These are phyloP conservation scores for Ailanthus altissimus DNA, from an alignment of 345 rosid species.

Conservation along the genomic window DNA sequence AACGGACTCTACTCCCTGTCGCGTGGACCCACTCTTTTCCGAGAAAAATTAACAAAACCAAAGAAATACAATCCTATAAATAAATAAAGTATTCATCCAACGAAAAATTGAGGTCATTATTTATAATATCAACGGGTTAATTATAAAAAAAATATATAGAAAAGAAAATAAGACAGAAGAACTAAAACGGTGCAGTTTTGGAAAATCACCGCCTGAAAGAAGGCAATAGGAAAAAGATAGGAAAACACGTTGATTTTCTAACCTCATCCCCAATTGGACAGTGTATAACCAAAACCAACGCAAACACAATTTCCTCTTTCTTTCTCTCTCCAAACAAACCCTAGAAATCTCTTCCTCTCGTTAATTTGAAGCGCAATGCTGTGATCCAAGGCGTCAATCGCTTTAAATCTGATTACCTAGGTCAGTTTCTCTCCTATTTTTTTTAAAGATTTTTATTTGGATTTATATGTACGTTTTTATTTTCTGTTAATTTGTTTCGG, in stretches of 20 bases:
- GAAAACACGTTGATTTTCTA: slow-evolving; percentile 32
- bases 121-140: neutral
- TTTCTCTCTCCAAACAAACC: slow-evolving; percentile 33
- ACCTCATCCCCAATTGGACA: slow-evolving; percentile 35
- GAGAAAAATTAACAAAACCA: neutral
- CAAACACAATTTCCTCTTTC: slow-evolving; percentile 10
- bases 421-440: slow-evolving; percentile 16
- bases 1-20: neutral
- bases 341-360: slow-evolving; percentile 21
- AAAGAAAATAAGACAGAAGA: neutral
- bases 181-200: slow-evolving; percentile 21
- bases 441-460: neutral
- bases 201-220: slow-evolving; percentile 25
- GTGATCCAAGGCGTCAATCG: slow-evolving; percentile 20
- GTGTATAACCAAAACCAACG: slow-evolving; percentile 12
- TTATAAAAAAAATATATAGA: too few relatives aligned
- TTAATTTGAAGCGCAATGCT: slow-evolving; percentile 19
- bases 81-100: neutral
- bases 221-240: neutral
- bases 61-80: neutral
- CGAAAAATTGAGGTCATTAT: neutral
- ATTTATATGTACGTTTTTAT: neutral
- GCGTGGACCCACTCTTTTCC: neutral
- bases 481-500: neutral
- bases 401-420: slow-evolving; percentile 33